Base-by-base conservation (phyloP, 805 yeast genomes). In the Sugiyamaella floridensis region DNA sequence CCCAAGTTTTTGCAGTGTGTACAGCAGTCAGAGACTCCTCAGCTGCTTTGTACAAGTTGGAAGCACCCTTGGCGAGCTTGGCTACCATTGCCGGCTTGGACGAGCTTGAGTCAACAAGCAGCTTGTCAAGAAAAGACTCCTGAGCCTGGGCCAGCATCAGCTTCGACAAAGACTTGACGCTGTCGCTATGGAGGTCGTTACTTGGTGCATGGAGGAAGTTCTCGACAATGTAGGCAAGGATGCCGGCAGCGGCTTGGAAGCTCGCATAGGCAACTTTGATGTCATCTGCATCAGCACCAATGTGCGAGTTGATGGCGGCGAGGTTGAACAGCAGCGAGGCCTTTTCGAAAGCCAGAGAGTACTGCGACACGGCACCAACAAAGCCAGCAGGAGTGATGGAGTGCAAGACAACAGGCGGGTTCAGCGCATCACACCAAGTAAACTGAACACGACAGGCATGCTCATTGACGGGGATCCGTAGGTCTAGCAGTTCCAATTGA, bases 181-280 rank as follows among this genome's bases (percentile, higher is more conserved):
- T 81, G 19, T 83, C 80, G 34, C 85, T 85, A 55, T 77, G 74
- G 48, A 90, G 71, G 67, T 92, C 99, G 4, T 76, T 72, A 3
- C 89, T 80, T 0, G 98, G 97, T 0, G 97, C 92, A 68, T 90
- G 93, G 46, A 89, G 70, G 67, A 92, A 92, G 67, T 85, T 86
- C 59, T 86, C 92, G 44, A 83, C 76, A 22, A 90, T 72, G 59
- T 79, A 86, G 55, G 78, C 76, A 62, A 78, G 85, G 29, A 89
- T 76, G 1, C 97, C 95, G 4, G 93, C 85, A 1, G 96, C 81
- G 53, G 81, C 83, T 55, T 88, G 88, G 61, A 85, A 79, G 47
- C 72, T 67, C 41, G 77, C 78, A 55, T 83, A 75, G 0, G 89
- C 74, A n/a, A 67, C 66, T 60, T 86, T 89, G 62, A 76, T 71